Conservation (phyloP, 345 rosid genomes). For the Turritis glabra region DNA sequence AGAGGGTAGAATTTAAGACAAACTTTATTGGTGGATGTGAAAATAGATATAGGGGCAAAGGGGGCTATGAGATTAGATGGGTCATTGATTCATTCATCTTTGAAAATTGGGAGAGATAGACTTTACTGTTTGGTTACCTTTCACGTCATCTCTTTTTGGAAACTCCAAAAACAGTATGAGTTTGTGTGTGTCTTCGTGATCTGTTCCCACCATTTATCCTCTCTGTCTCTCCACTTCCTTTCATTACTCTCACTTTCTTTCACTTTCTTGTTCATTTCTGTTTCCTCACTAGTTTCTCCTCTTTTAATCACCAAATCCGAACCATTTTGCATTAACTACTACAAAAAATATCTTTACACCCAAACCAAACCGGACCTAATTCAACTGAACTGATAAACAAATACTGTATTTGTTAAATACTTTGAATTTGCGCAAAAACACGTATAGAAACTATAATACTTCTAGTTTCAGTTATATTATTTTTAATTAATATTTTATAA, state of each 20-base stretch:
- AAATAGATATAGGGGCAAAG: slow-evolving; percentile 33
- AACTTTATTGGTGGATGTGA: slow-evolving; percentile 33
- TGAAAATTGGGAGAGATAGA: slow-evolving; percentile 30
- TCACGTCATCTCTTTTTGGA: slow-evolving; percentile 44
- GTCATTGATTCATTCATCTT: slow-evolving; percentile 37
- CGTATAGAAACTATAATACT: not conserved
- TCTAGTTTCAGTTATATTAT: not conserved
- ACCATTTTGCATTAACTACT: slow-evolving; percentile 9
- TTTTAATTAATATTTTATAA: too few relatives aligned
- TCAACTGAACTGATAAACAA: not conserved
- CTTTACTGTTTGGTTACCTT: slow-evolving; percentile 37
- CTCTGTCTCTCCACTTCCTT: slow-evolving; percentile 38
- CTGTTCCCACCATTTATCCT: slow-evolving; percentile 42
- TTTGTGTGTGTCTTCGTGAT: slow-evolving; percentile 39
- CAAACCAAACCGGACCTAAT: not conserved
- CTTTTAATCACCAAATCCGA: slow-evolving; percentile 1
- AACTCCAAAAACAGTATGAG: slow-evolving; percentile 41
- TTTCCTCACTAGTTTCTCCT: slow-evolving; percentile 22
- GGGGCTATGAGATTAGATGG: slow-evolving; percentile 35
- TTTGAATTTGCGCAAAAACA: not conserved
- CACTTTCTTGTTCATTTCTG: slow-evolving; percentile 25
- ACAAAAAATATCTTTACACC: not conserved
- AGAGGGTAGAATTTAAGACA: slow-evolving; percentile 25
- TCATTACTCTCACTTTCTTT: slow-evolving; percentile 29
- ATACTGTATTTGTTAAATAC: not conserved